Base-by-base conservation (phyloP, 805 yeast genomes). In the Nakazawaea ishiwadae region DNA sequence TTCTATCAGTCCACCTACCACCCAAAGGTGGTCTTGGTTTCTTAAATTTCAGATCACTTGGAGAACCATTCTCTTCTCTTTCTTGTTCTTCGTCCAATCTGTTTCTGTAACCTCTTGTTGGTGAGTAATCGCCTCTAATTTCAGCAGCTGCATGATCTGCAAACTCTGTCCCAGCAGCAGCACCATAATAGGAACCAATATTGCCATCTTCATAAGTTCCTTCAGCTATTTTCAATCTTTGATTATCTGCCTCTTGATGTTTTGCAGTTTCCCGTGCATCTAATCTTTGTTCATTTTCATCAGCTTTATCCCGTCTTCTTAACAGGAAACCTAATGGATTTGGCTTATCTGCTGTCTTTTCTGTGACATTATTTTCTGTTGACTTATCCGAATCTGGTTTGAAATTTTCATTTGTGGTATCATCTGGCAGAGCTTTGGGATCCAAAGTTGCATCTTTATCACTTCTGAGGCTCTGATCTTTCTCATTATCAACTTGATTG, bases 301-400 rank as follows among this genome's bases (percentile, higher is more conserved):
- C 40, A 19, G 44, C 36, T 16, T 35, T 33, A 19, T 41, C 44
- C 9, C 34, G 34, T 24, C 14, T 12, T 1, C 3, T 5, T 21
- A 36, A 26, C 23, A 15, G 12, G 19, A 31, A 41, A 6, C 18
- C 8, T 5, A 41, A 19, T 4, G 40, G 40, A 12, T 36, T 36
- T 14, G 33, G 12, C 19, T 27, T 35, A n/a, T 35, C 44, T 14
- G 12, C 16, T 4, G 37, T 34, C n/a, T 34, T 34, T 10, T 19
- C 37, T 7, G 15, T 11, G 4, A 34, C 20, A 10, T 34, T 23
- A 14, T 16, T 34, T 21, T n/a, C 29, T n/a, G 8, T 10, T 3
- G 11, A 12, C n/a, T n/a, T 12, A 15, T 34, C 19, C 16, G 26
- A 18, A 12, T 15, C 7, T 26, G 35, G 35, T 19, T 10, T 15